These are phyloP conservation scores for Oxyria digyna DNA, from an alignment of 148 eudicot genomes.

Conservation along the genomic window DNA sequence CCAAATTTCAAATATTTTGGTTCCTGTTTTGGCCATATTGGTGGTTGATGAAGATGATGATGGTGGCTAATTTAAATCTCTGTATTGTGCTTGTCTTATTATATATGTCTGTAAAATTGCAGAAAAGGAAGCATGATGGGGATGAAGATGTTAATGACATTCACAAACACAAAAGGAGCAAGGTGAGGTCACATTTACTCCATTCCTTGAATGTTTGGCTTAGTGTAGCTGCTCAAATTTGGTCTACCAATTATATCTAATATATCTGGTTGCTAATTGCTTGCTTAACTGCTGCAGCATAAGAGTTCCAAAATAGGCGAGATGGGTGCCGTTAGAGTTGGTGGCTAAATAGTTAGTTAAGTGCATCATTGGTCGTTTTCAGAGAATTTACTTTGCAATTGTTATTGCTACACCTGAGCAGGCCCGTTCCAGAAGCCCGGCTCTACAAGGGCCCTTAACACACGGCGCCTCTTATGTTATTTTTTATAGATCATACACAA, in stretches of 20 bases:
- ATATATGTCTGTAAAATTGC: constrained; percentile 15
- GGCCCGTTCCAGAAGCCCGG: too few relatives aligned
- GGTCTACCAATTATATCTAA: background rate
- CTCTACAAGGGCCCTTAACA: too few relatives aligned
- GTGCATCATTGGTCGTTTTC: background rate
- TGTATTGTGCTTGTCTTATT: background rate
- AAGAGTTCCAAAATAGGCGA: constrained; percentile 86
- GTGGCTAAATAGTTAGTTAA: constrained; percentile 40
- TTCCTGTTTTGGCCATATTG: background rate
- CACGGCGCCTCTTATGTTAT: too few relatives aligned
- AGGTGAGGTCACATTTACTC: constrained; percentile 36
- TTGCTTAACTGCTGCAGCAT: constrained; percentile 49
- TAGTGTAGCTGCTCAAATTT: background rate
- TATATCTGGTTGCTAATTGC: background rate
- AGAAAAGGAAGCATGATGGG: constrained; percentile 96
- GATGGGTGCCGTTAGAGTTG: constrained; percentile 76
- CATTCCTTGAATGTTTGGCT: constrained; percentile 1
- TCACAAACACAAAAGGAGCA: constrained; percentile 83
- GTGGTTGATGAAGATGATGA: too few relatives aligned
- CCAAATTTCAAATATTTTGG: background rate
- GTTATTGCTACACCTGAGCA: background rate
- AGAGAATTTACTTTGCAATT: background rate
- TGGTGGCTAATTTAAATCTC: background rate
- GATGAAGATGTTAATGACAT: constrained; percentile 63
- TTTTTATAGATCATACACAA: too few relatives aligned